Base-by-base conservation (phyloP, 768 basidiomycete species). In the Russula compacta region DNA sequence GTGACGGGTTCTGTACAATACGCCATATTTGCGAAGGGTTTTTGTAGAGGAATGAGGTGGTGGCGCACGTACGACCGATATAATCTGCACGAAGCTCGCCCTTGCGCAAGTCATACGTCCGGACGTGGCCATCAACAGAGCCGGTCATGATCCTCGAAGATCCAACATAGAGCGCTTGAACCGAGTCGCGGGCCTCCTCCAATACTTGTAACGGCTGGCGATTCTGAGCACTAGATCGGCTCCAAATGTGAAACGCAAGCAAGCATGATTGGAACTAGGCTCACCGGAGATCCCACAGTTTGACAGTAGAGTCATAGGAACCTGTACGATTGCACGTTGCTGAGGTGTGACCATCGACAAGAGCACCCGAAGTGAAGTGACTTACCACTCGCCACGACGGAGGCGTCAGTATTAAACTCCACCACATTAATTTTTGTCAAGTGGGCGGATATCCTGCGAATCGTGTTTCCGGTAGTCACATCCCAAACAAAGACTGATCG, bases 401-500 rank as follows among this genome's bases (percentile, higher is more conserved):
- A 86, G 2, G 92, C 86, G 68, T 95, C 92, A 52, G 82, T 78
- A 67, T 93, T 94, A 76, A 98, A 92, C 61, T 90, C 91, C 6
- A 98, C 94, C 6, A 81, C 79, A 73, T 94, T 86, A 52, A 98
- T 88, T 70, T 92, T 94, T 17, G 91, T 83, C 79, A 91, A 82
- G 72, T 99, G 97, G 0, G 93, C 97, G 17, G 89, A 74, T 62
- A 97, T 78, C 58, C 95, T 80, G 43, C 93, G 79, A 44, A 86
- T 85, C 1, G 95, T 92, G 48, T 83, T 80, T 12, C 92, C 95
- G 36, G 88, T 83, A 17, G 87, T 83, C 10, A 99, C 97, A 70
- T 99, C 97, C 95, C 95, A 98, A 24, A 97, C 73, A 67, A 97
- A 97, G 1, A 97, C 85, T 53, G 86, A 85, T 64, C 92, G 84